Percentiles rank a stretch among this genome's conserved stretches.
Evolutionary conservation across 2,329 filamentous ascomycete genomes (phyloP).

Genomic region (Nannizziopsis barbatae): DNA sequence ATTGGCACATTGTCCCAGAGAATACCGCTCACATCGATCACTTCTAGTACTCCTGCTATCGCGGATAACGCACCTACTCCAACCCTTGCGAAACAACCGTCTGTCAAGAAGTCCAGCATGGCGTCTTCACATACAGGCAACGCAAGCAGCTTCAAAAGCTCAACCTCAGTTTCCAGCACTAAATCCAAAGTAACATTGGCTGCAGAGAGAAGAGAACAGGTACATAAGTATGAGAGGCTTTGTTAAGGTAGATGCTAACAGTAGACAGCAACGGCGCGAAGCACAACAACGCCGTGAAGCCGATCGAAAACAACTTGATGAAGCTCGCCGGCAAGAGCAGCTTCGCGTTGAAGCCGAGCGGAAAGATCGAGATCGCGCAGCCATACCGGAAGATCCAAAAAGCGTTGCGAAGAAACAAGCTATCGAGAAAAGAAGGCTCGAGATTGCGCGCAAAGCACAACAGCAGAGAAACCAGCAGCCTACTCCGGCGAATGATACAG

Average conservation of each 20-base stretch:
- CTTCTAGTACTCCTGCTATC: conserved; percentile 40
- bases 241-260: conserved; percentile 9
- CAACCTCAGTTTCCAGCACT: conserved; percentile 49
- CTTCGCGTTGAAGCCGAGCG: conserved; percentile 47
- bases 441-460: conserved; percentile 37
- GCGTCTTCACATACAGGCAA: conserved; percentile 48
- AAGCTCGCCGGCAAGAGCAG: conserved; percentile 51
- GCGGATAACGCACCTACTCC: conserved; percentile 39
- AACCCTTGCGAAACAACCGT: conserved; percentile 30
- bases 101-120: conserved; percentile 53
- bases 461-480: conserved; percentile 36
- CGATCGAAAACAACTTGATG: conserved; percentile 60
- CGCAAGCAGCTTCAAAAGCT: conserved; percentile 52
- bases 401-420: conserved; percentile 54
- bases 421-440: conserved; percentile 42
- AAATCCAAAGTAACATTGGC: conserved; percentile 62
- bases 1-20: conserved; percentile 40
- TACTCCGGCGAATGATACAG: conserved; percentile 26
- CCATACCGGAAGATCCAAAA: conserved; percentile 47
- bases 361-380: conserved; percentile 37
- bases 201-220: conserved; percentile 70
- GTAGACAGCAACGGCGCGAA: conserved; percentile 57
- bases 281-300: conserved; percentile 68
- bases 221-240: conserved; percentile 17
- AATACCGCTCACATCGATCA: conserved; percentile 40